These are phyloP conservation scores for Annulohypoxylon truncatum DNA, from an alignment of 2,329 filamentous ascomycete species.

Conservation along the genomic window DNA sequence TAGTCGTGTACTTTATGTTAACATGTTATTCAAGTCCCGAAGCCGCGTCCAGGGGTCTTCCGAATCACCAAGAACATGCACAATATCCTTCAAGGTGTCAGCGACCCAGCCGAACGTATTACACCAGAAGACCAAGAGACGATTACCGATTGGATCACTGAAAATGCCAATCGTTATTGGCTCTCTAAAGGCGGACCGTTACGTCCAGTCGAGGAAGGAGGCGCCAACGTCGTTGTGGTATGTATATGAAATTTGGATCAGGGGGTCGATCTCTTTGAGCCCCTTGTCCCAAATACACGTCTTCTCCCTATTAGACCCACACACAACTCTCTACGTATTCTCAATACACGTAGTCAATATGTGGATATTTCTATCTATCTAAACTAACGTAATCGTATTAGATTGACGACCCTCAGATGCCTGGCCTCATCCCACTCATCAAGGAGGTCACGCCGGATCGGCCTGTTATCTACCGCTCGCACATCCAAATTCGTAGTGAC, in stretches of 20 bases:
- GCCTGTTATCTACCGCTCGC: constrained; percentile 82
- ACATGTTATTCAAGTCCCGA: constrained; percentile 67
- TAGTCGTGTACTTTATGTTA: constrained; percentile 20
- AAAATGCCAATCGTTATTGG: constrained; percentile 83
- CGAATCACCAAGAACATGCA: constrained; percentile 88
- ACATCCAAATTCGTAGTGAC: constrained; percentile 85
- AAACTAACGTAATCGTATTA: constrained; percentile 42
- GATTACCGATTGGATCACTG: constrained; percentile 77
- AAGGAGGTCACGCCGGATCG: constrained; percentile 77
- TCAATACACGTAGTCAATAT: neutral
- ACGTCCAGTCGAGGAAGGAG: constrained; percentile 71
- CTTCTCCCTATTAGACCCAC: neutral
- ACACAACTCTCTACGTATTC: neutral
- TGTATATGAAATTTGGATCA: constrained; percentile 41
- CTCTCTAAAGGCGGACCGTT: constrained; percentile 75
- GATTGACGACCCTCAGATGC: constrained; percentile 89
- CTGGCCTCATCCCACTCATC: constrained; percentile 78
- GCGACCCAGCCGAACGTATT: constrained; percentile 72
- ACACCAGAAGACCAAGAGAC: constrained; percentile 68
- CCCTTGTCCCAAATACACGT: neutral
- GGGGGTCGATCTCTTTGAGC: neutral
- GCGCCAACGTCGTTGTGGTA: constrained; percentile 78
- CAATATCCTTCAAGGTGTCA: constrained; percentile 87
- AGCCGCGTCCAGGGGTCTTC: constrained; percentile 82
- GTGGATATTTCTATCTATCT: neutral